These are phyloP conservation scores for Gossypium arboreum DNA, from an alignment of 345 rosid genomes.

Conservation along the genomic window DNA sequence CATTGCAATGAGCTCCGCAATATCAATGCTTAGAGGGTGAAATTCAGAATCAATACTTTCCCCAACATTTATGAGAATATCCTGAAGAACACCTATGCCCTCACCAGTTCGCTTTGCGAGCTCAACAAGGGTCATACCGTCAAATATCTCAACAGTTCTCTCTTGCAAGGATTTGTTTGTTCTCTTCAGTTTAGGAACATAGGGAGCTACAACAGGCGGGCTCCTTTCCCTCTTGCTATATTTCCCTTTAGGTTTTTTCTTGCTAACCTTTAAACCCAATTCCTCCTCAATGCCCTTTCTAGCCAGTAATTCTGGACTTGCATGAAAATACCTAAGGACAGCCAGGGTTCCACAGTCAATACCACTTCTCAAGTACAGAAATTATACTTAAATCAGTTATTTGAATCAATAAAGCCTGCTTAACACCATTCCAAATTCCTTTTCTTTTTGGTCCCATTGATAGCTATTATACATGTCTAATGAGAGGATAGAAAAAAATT, in stretches of 20 bases:
- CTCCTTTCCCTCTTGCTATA: slow-evolving; percentile 46
- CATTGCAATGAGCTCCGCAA: slow-evolving; percentile 82
- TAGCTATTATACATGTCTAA: not conserved
- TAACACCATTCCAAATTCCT: not conserved
- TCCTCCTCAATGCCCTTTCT: slow-evolving; percentile 40
- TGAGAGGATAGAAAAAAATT: not conserved
- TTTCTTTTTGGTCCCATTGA: not conserved
- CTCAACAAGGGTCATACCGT: slow-evolving; percentile 79
- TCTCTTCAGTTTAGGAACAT: slow-evolving; percentile 57
- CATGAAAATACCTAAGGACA: slow-evolving; percentile 55
- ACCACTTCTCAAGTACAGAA: not conserved
- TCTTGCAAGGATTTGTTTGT: slow-evolving; percentile 41
- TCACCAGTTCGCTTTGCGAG: slow-evolving; percentile 71
- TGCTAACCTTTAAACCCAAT: slow-evolving; percentile 44
- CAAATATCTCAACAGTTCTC: slow-evolving; percentile 72
- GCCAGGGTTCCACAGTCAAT: slow-evolving; percentile 12
- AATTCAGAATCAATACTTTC: slow-evolving; percentile 73
- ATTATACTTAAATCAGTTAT: not conserved
- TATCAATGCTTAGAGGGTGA: slow-evolving; percentile 70
- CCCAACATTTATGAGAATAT: slow-evolving; percentile 74
- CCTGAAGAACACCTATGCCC: slow-evolving; percentile 46
- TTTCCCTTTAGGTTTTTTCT: slow-evolving; percentile 52
- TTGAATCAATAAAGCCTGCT: slow-evolving; percentile 7
- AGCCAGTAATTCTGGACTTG: slow-evolving; percentile 45
- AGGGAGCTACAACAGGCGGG: slow-evolving; percentile 80